Base-by-base conservation (phyloP, 306 rosid genomes). In the Trifolium dubium region DNA sequence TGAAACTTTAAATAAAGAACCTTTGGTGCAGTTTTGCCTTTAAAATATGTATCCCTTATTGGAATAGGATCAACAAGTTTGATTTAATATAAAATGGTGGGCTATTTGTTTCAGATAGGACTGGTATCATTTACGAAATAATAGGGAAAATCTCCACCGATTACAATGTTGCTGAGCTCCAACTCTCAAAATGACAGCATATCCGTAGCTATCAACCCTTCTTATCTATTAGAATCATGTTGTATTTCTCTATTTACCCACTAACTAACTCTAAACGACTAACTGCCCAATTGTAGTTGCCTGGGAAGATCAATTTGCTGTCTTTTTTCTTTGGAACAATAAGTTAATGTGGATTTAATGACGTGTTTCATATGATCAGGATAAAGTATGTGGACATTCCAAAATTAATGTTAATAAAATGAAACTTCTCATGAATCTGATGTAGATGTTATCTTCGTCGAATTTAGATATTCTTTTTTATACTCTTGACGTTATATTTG, bases 361-460 rank as follows among this genome's bases (percentile, higher is more conserved):
- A 49, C 70, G 17, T 68, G 64, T 54, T 70, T 47, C 63, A 74
- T 60, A 64, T 46, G 53, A 54, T 73, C 67, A 49, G 46, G 68
- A 69, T 72, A 72, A 17, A 35, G 28, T 56, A 44, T 19, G 69
- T 56, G 43, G 59, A 71, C 72, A 71, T 68, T 67, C 62, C 69
- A 44, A 50, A 32, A 5, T 76, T 67, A 34, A 29, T 53, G 34
- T 64, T 54, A 11, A 23, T 70, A 34, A 61, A 67, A 19, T 4
- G 10, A 80, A 76, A 41, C 66, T 73, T 76, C 32, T 67, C 64
- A 43, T 32, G 66, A 79, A 71, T 67, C 59, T 62, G 31, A 50
- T 60, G 60, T 64, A 79, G 56, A 63, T 68, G 72, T 74, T 67
- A 19, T 68, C 46, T 62, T 34, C 67, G 51, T 67, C 31, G 65